phyloP scores from a whole-genome alignment of 2,329 filamentous ascomycete species.

The Monosporascus sp. region DNA sequence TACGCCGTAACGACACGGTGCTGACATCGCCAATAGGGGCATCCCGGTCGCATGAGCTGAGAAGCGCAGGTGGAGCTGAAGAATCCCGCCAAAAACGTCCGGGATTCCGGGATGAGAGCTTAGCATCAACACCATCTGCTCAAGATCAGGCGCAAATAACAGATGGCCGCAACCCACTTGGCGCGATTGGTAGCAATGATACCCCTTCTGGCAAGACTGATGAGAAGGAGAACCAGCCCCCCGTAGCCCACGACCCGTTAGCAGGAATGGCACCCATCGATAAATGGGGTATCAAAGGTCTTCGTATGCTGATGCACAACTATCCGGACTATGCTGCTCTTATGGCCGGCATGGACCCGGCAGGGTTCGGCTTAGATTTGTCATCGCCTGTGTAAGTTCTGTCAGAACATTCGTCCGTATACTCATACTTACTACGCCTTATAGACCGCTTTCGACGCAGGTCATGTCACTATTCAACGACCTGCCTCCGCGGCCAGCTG shows the following conservation, averaged over 20 bases:
- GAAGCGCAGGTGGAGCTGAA: conserved; percentile 35
- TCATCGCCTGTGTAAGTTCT: conserved; percentile 50
- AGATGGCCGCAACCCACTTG: conserved; percentile 37
- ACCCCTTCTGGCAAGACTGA: conserved; percentile 34
- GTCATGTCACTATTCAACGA: conserved; percentile 59
- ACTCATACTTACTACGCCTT: conserved; percentile 4
- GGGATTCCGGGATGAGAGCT: conserved; percentile 39
- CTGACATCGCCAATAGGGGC: conserved; percentile 25
- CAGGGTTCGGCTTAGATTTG: conserved; percentile 52
- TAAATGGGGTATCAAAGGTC: conserved; percentile 60
- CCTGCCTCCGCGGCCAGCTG: conserved; percentile 50
- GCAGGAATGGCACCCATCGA: conserved; percentile 57
- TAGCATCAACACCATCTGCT: conserved; percentile 28
- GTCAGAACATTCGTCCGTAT: not conserved
- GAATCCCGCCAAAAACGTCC: conserved; percentile 41
- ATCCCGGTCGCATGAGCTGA: conserved; percentile 40
- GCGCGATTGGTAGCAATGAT: conserved; percentile 43
- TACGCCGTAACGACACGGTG: conserved; percentile 1
- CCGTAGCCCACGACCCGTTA: conserved; percentile 51
- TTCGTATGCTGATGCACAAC: conserved; percentile 59
- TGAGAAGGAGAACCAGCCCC: conserved; percentile 33
- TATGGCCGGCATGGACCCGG: conserved; percentile 55
- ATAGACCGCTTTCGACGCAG: conserved; percentile 52
- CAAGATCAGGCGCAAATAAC: conserved; percentile 28
- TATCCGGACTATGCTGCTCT: conserved; percentile 59